phyloP scores from a whole-genome alignment of 2,329 filamentous ascomycete species.

The Clonostachys sp. region DNA sequence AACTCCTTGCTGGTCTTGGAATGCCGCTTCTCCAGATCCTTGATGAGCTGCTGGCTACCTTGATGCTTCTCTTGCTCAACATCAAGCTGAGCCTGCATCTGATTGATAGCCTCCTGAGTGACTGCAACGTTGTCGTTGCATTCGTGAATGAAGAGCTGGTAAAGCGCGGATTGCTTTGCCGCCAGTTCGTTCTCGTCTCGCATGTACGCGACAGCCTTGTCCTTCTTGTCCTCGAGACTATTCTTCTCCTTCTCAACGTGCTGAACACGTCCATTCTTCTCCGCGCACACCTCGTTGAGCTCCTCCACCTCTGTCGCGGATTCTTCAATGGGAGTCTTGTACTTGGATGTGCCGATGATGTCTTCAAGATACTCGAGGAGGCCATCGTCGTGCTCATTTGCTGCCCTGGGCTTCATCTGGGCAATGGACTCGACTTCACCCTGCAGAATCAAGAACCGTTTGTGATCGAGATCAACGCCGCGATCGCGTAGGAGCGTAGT shows the following conservation, averaged over 20 bases:
- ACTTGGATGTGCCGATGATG: slow-evolving; percentile 97
- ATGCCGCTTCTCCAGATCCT: slow-evolving; percentile 80
- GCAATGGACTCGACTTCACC: slow-evolving; percentile 98
- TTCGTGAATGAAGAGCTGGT: slow-evolving; percentile 86
- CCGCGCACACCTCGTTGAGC: slow-evolving; percentile 89
- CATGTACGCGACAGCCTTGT: slow-evolving; percentile 85
- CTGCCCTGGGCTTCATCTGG: slow-evolving; percentile 97
- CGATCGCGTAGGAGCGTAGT: slow-evolving; percentile 81
- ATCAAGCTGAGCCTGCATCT: slow-evolving; percentile 84
- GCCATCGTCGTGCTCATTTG: slow-evolving; percentile 92
- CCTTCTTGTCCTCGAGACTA: slow-evolving; percentile 90
- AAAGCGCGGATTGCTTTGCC: slow-evolving; percentile 84
- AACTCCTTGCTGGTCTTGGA: slow-evolving; percentile 79
- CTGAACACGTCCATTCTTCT: slow-evolving; percentile 93
- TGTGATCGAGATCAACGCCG: slow-evolving; percentile 94
- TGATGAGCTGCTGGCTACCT: slow-evolving; percentile 86
- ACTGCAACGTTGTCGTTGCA: slow-evolving; percentile 86
- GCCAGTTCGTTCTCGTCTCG: slow-evolving; percentile 90
- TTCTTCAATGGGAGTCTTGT: slow-evolving; percentile 96
- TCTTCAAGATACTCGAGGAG: slow-evolving; percentile 96
- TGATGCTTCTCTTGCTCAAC: slow-evolving; percentile 87
- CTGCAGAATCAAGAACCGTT: slow-evolving; percentile 94
- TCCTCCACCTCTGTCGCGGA: slow-evolving; percentile 84
- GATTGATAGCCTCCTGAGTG: slow-evolving; percentile 82
- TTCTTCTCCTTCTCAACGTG: slow-evolving; percentile 98